Conservation (phyloP, 2,329 filamentous ascomycete genomes). For the Fusarium neocosmosporiellum region DNA sequence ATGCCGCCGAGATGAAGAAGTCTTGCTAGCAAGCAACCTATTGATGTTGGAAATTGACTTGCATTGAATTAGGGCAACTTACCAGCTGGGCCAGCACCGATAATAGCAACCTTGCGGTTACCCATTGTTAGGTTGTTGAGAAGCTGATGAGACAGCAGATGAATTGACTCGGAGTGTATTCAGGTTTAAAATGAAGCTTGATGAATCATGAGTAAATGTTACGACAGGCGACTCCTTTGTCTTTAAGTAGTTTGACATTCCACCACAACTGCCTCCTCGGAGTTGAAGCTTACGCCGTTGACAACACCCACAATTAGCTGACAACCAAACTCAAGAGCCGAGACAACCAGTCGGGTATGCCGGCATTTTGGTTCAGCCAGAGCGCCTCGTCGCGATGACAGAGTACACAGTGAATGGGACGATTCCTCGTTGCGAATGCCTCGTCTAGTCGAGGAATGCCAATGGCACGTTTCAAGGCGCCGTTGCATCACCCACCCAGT, state of each 20-base stretch:
- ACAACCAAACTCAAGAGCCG: slow-evolving; percentile 15
- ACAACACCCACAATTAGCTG: neutral
- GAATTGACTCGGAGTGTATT: neutral
- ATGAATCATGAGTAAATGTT: neutral
- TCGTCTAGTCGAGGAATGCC: neutral
- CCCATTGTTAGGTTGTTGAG: slow-evolving; percentile 19
- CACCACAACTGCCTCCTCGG: neutral
- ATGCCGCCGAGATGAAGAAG: slow-evolving; percentile 61
- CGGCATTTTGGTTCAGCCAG: slow-evolving; percentile 25
- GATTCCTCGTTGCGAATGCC: neutral
- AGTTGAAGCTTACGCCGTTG: neutral
- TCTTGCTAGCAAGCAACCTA: slow-evolving; percentile 53
- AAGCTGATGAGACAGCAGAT: neutral
- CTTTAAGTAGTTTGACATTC: slow-evolving; percentile 13
- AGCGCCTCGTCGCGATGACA: neutral
- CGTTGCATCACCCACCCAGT: slow-evolving; percentile 8
- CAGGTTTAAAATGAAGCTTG: neutral
- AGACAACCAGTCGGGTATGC: slow-evolving; percentile 20
- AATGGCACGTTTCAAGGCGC: neutral
- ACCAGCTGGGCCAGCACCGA: slow-evolving; percentile 46
- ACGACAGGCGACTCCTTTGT: neutral
- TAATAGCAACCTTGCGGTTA: slow-evolving; percentile 41
- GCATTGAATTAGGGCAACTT: neutral
- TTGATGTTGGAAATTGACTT: slow-evolving; percentile 7
- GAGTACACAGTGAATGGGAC: neutral